Evolutionary conservation across 179 eudicot species (phyloP).

Genomic region (Kewa caespitosa): DNA sequence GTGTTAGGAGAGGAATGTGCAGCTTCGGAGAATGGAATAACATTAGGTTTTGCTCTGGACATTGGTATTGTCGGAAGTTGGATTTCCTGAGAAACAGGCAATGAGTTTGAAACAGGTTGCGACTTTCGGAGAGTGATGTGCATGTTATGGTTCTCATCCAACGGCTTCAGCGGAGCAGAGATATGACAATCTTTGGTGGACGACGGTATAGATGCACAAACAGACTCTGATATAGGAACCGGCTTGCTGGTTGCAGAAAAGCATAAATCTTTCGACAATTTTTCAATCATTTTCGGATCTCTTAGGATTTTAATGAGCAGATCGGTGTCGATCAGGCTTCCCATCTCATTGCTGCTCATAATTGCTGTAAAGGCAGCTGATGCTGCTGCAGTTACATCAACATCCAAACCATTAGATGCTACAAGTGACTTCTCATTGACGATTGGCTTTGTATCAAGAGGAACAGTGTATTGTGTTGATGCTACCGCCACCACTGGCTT

Average conservation of each 20-base stretch:
- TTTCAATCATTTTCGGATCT: slow-evolving; percentile 43
- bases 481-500: slow-evolving; percentile 12
- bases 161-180: neutral
- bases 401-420: slow-evolving; percentile 30
- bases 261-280: slow-evolving; percentile 21
- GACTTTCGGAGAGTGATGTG: neutral
- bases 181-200: neutral
- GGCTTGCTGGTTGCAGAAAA: neutral
- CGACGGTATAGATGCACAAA: too few relatives aligned
- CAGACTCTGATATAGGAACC: slow-evolving; percentile 10
- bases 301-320: slow-evolving; percentile 47
- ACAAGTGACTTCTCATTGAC: slow-evolving; percentile 24
- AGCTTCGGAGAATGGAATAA: neutral
- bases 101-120: slow-evolving; percentile 3
- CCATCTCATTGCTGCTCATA: slow-evolving; percentile 39
- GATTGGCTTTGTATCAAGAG: slow-evolving; percentile 16
- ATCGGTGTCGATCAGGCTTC: slow-evolving; percentile 47
- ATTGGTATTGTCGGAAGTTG: too few relatives aligned
- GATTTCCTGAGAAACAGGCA: neutral
- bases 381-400: slow-evolving; percentile 46
- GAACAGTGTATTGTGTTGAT: slow-evolving; percentile 7
- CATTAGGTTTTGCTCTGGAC: too few relatives aligned
- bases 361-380: slow-evolving; percentile 47
- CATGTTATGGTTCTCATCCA: neutral
- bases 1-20: neutral